phyloP scores from a whole-genome alignment of 768 basidiomycete genomes.

The Saitozyma podzolica region DNA sequence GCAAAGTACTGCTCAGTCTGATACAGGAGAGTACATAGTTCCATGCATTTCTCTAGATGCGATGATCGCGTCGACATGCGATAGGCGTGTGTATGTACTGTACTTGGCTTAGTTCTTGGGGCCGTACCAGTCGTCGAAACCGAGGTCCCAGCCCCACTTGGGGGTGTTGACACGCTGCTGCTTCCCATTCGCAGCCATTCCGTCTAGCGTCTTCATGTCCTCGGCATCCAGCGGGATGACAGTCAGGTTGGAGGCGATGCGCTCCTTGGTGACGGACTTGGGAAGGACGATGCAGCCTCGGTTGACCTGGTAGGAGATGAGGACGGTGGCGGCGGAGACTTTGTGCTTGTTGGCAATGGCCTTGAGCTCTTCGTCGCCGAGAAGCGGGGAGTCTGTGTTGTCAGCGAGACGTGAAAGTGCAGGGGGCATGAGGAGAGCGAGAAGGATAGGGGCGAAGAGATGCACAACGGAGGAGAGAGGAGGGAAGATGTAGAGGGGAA shows the following conservation, averaged over 20 bases:
- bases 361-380: slow-evolving; percentile 33
- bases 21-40: neutral
- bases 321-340: slow-evolving; percentile 16
- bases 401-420: too few species aligned
- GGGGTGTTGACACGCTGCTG: slow-evolving; percentile 56
- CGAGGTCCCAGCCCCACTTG: slow-evolving; percentile 42
- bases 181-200: slow-evolving; percentile 68
- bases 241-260: slow-evolving; percentile 58
- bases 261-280: slow-evolving; percentile 69
- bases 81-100: too few species aligned
- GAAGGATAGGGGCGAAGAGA: too few species aligned
- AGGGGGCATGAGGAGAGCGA: too few species aligned
- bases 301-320: slow-evolving; percentile 43
- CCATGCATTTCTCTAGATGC: too few species aligned
- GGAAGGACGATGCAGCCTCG: slow-evolving; percentile 65
- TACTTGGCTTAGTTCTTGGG: too few species aligned
- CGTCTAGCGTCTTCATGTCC: slow-evolving; percentile 68
- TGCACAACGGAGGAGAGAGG: too few species aligned
- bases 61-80: too few species aligned
- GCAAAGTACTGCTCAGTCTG: slow-evolving; percentile 7
- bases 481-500: too few species aligned
- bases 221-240: slow-evolving; percentile 64
- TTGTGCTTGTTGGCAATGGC: slow-evolving; percentile 35
- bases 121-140: slow-evolving; percentile 18
- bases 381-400: slow-evolving; percentile 58